Evolutionary conservation across 202 grass and related monocot genomes (phyloP).

Genomic region (Hordeum pubiflorum): DNA sequence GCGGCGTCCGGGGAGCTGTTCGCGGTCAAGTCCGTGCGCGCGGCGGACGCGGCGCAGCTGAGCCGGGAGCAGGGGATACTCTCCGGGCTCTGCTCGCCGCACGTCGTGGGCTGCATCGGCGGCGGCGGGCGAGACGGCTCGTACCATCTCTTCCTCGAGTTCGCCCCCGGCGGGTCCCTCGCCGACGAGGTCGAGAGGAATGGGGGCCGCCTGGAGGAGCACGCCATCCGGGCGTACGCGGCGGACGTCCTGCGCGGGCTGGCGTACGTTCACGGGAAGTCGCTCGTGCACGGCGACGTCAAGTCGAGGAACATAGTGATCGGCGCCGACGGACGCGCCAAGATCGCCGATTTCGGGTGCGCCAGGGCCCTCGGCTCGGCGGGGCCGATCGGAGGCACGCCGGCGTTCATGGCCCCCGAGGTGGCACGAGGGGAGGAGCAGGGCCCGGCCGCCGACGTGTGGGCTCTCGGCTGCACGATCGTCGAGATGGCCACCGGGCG

Average conservation of each 20-base stretch:
- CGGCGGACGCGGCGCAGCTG: slow-evolving; percentile 26
- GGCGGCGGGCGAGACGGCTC: slow-evolving; percentile 16
- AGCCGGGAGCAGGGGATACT: slow-evolving; percentile 32
- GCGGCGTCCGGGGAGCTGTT: slow-evolving; percentile 33
- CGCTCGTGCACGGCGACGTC: slow-evolving; percentile 57
- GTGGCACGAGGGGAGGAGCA: slow-evolving; percentile 61
- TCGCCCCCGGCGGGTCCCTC: slow-evolving; percentile 52
- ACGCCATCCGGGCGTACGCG: neutral
- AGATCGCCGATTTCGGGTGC: slow-evolving; percentile 70
- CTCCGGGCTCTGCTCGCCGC: slow-evolving; percentile 26
- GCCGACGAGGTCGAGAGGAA: slow-evolving; percentile 37
- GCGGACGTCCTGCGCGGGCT: slow-evolving; percentile 52
- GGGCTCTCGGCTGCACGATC: slow-evolving; percentile 86
- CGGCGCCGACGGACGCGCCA: slow-evolving; percentile 45
- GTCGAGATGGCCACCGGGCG: slow-evolving; percentile 76
- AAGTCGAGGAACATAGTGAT: slow-evolving; percentile 52
- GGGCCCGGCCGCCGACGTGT: slow-evolving; percentile 60
- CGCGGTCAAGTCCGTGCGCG: slow-evolving; percentile 53
- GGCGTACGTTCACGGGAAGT: slow-evolving; percentile 43
- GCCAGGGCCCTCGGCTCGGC: slow-evolving; percentile 3
- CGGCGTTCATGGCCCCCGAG: slow-evolving; percentile 85
- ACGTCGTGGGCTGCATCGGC: slow-evolving; percentile 51
- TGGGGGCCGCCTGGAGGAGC: slow-evolving; percentile 38
- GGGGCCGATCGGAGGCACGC: slow-evolving; percentile 47
- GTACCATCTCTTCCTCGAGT: slow-evolving; percentile 58